Evolutionary conservation across 2,329 filamentous ascomycete species (phyloP).

Genomic region (Thelonectria discophora): DNA sequence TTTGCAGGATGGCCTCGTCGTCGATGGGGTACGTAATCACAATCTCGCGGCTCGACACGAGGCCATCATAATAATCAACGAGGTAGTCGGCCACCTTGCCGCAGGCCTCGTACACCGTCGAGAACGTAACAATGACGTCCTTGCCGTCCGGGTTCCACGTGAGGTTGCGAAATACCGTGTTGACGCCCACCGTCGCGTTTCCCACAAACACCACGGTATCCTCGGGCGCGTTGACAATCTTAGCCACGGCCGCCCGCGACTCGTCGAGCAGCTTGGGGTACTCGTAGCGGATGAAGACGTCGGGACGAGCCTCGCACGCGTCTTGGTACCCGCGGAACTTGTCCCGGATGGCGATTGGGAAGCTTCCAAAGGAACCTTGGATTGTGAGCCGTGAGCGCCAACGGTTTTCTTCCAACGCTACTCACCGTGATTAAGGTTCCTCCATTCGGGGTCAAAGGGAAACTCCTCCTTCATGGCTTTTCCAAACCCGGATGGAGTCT

Average conservation of each 20-base stretch:
- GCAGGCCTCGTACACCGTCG: conserved; percentile 80
- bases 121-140: conserved; percentile 83
- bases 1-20: conserved; percentile 70
- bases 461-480: conserved; percentile 68
- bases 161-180: conserved; percentile 82
- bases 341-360: conserved; percentile 69
- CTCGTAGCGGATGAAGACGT: conserved; percentile 78
- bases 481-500: conserved; percentile 43
- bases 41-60: conserved; percentile 62
- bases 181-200: conserved; percentile 83
- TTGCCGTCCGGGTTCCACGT: conserved; percentile 72
- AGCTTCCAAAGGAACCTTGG: conserved; percentile 80
- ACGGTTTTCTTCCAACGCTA: not conserved
- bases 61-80: conserved; percentile 67
- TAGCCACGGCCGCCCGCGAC: conserved; percentile 73
- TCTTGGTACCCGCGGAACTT: conserved; percentile 73
- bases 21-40: conserved; percentile 72
- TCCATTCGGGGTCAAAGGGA: conserved; percentile 71
- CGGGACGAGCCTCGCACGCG: conserved; percentile 72
- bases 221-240: conserved; percentile 70
- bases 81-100: conserved; percentile 77
- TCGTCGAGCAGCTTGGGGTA: conserved; percentile 70
- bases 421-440: conserved; percentile 81
- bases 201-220: conserved; percentile 78
- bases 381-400: not conserved